A percentile compares a stretch with the other conserved stretches of the same genome.
phyloP scores from a whole-genome alignment of 2,329 filamentous ascomycete species.

The Pseudodiploospora longispora region DNA sequence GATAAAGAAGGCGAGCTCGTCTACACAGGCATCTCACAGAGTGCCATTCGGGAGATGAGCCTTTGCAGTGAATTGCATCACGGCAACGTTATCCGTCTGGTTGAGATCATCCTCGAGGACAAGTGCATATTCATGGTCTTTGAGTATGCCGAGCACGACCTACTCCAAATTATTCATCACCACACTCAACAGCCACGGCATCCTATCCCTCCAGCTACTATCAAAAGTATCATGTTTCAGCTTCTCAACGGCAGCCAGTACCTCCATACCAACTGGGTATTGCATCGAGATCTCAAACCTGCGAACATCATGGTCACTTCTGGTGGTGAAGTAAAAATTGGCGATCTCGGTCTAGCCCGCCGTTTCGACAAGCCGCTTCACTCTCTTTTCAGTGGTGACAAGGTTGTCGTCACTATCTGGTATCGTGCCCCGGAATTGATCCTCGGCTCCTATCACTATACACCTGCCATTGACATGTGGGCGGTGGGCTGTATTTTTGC shows the following conservation, averaged over 20 bases:
- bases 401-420: constrained; percentile 99
- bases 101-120: constrained; percentile 95
- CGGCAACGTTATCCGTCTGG: constrained; percentile 78
- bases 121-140: constrained; percentile 99
- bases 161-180: constrained; percentile 96
- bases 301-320: constrained; percentile 99
- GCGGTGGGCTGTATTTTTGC: constrained; percentile 97
- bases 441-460: constrained; percentile 90
- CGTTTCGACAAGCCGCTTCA: constrained; percentile 92
- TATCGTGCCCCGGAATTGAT: constrained; percentile 93
- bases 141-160: constrained; percentile 94
- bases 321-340: constrained; percentile 82
- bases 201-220: constrained; percentile 77
- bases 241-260: constrained; percentile 92
- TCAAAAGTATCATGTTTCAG: constrained; percentile 94
- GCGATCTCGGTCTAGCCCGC: constrained; percentile 84
- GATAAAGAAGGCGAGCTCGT: constrained; percentile 95
- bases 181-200: constrained; percentile 85
- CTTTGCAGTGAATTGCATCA: constrained; percentile 88
- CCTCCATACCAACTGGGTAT: constrained; percentile 91
- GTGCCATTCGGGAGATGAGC: constrained; percentile 94
- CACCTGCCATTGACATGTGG: constrained; percentile 94
- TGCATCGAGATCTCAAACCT: constrained; percentile 93
- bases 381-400: constrained; percentile 86
- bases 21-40: constrained; percentile 96